Evolutionary conservation across 2,329 filamentous ascomycete genomes (phyloP), one percentile per base, ranked within the genome.

Genomic region (Purpureocillium takamizusanense): DNA sequence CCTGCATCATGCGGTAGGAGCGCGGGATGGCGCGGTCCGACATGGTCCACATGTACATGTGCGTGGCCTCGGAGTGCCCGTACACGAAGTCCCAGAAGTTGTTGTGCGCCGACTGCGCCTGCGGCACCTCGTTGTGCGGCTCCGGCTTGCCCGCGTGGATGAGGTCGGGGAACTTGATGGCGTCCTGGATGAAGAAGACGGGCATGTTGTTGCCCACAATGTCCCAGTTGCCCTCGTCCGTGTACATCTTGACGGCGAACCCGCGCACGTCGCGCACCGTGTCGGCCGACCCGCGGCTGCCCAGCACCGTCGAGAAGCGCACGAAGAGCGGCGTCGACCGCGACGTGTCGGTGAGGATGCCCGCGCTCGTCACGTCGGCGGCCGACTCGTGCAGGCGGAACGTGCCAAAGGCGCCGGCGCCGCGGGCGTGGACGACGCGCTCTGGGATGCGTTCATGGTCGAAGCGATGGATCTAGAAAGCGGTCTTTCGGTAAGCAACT

Each of bases 1-100:
- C 85, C 48, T 90, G 83, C 81, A 90, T 88, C 83, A 88, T 88
- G 17, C 85, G 78, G 60, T 72, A 88, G 0, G 81, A 86, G 3
- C 82, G 74, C 2, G 84, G 84, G 40, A 86, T 86, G 0, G 70
- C 69, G 21, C 83, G 72, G 54, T 88, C 85, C 8, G 76, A 83
- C 79, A 87, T 85, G 23, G 78, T 66, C 83, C 84, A 89, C 69
- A 85, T 77, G 48, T 76, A 83, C 81, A 86, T 87, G 56, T 88
- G 83, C 0, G 82, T 86, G 0, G 81, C 74, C 55, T 90, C 83
- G 0, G 76, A 65, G 50, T 87, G 59, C 37, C 51, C 49, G 45
- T 66, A 80, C 31, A 74, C 67, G 48, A 86, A 87, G 51, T 88
- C 83, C 82, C 81, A 87, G 51, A 85, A 86, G 51, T 83, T 85